These are phyloP conservation scores for Leccinum cinnamomeum DNA, from an alignment of 1,284 basidiomycete genomes.

Conservation along the genomic window DNA sequence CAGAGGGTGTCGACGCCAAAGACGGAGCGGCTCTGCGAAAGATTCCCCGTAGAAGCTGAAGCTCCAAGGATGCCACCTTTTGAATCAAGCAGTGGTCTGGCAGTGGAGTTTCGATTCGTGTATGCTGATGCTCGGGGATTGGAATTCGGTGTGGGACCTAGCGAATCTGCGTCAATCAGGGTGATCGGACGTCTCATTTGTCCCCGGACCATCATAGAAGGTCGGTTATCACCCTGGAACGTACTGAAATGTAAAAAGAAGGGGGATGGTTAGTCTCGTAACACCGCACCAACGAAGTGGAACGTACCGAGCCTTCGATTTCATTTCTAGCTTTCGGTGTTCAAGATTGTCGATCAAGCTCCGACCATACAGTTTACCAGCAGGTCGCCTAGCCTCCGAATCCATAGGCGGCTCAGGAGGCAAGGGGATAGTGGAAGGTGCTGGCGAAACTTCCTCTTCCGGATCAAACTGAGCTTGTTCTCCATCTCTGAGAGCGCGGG, in stretches of 20 bases:
- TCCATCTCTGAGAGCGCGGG: conserved; percentile 68
- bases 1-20: conserved; percentile 81
- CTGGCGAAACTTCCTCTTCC: conserved; percentile 41
- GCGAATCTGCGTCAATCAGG: conserved; percentile 66
- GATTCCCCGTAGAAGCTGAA: conserved; percentile 32
- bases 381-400: conserved; percentile 44
- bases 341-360: conserved; percentile 83
- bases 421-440: conserved; percentile 37
- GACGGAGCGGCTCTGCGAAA: conserved; percentile 60
- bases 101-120: conserved; percentile 49
- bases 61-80: conserved; percentile 37
- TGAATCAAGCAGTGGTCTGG: conserved; percentile 62
- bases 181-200: conserved; percentile 57
- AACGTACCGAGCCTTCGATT: conserved; percentile 67
- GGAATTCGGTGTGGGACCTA: conserved; percentile 38
- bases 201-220: conserved; percentile 80
- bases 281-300: conserved; percentile 4
- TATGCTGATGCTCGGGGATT: conserved; percentile 37
- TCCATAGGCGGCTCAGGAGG: conserved; percentile 29
- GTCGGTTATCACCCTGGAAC: conserved; percentile 73
- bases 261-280: conserved; percentile 11
- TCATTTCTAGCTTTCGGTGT: conserved; percentile 70
- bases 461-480: conserved; percentile 60
- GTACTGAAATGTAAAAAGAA: conserved; percentile 42
- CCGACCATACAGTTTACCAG: conserved; percentile 77